These are phyloP conservation scores for Arthrobotrys sphaeroides DNA, from an alignment of 2,329 filamentous ascomycete species.

Conservation along the genomic window DNA sequence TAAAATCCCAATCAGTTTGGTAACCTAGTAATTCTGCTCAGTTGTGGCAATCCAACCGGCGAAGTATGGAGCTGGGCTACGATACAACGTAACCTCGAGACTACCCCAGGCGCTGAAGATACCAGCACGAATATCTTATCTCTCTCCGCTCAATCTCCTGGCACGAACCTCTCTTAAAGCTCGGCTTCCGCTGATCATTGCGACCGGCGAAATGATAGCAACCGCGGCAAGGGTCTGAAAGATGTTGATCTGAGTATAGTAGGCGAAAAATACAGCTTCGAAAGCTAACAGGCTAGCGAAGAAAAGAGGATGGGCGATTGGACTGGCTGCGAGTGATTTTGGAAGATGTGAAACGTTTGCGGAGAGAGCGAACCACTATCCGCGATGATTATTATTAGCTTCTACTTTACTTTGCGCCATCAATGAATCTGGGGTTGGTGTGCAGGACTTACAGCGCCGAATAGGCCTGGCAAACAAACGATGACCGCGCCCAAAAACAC, in stretches of 20 bases:
- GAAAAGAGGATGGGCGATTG: conserved; percentile 83
- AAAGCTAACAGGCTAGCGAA: conserved; percentile 86
- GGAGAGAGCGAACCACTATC: conserved; percentile 80
- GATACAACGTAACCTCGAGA: no score
- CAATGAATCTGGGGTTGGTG: not conserved
- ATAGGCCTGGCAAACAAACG: conserved; percentile 76
- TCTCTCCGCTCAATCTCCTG: conserved; percentile 79
- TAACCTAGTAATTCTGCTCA: no score
- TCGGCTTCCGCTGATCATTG: conserved; percentile 86
- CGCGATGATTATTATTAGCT: not conserved
- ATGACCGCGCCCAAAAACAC: conserved; percentile 78
- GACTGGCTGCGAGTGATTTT: conserved; percentile 78
- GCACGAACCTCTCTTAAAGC: conserved; percentile 93
- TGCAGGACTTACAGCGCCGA: conserved; percentile 69
- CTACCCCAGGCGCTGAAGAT: no score
- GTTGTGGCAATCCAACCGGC: no score
- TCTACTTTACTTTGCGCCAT: not conserved
- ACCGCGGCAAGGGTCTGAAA: conserved; percentile 86
- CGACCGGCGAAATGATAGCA: conserved; percentile 72
- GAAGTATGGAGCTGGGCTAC: no score
- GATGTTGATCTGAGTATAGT: conserved; percentile 90
- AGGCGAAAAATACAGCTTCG: conserved; percentile 92
- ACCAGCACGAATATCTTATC: conserved; percentile 60
- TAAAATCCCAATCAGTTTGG: no score
- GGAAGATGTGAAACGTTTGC: conserved; percentile 82